Evolutionary conservation across 768 basidiomycete genomes (phyloP).

Genomic region (Gloeopeniophorella convolvens): DNA sequence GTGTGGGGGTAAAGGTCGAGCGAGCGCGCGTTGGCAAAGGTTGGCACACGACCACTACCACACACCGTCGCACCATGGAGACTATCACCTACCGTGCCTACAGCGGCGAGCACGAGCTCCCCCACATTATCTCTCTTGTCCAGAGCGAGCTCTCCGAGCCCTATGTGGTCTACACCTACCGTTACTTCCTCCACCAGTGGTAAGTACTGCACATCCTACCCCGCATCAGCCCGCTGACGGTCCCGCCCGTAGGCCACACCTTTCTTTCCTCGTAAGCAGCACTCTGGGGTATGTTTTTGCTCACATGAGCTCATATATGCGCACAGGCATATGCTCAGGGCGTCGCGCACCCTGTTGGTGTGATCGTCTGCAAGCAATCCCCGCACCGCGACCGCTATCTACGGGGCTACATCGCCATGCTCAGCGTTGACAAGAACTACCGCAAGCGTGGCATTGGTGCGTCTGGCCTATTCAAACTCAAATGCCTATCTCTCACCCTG

Average conservation of each 20-base stretch:
- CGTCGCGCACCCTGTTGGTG: constrained; percentile 59
- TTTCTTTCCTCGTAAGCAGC: constrained; percentile 69
- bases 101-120: constrained; percentile 68
- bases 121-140: constrained; percentile 79
- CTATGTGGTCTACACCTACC: constrained; percentile 93
- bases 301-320: constrained; percentile 22
- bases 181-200: constrained; percentile 97
- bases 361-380: constrained; percentile 97
- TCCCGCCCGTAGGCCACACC: constrained; percentile 65
- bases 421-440: constrained; percentile 80
- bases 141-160: constrained; percentile 93
- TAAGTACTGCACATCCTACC: constrained; percentile 35
- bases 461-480: constrained; percentile 26
- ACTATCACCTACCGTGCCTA: constrained; percentile 58
- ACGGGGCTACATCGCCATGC: constrained; percentile 97
- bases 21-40: too few species aligned
- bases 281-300: too few species aligned
- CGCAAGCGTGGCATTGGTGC: constrained; percentile 89
- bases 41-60: neutral
- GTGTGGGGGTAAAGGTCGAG: too few species aligned
- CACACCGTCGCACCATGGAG: constrained; percentile 3
- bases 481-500: constrained; percentile 14
- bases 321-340: constrained; percentile 31
- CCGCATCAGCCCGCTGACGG: constrained; percentile 26
- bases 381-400: constrained; percentile 68